Conservation (phyloP, 805 yeast species). For the Wickerhamiella galacta region DNA sequence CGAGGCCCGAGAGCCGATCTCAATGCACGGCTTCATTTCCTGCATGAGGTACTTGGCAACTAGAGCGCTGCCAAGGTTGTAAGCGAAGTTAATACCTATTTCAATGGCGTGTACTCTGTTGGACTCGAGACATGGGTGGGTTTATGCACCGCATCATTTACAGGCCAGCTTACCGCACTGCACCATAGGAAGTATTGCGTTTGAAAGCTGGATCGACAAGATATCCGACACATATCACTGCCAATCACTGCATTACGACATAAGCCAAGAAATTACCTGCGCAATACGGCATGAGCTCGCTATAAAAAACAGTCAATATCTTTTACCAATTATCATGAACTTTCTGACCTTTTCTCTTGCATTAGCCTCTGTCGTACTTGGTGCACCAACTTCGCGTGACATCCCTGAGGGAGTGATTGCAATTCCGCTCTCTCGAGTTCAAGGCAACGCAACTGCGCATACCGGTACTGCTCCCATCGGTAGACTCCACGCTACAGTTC, state of each 20-base stretch:
- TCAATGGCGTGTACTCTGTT: no score
- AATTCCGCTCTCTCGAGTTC: neutral
- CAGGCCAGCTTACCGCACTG: neutral
- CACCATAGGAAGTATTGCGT: neutral
- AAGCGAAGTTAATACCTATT: neutral
- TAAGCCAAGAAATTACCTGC: neutral
- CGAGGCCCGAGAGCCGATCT: no score
- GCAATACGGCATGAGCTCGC: neutral
- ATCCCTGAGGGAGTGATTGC: neutral
- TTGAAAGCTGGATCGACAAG: neutral
- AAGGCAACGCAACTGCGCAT: neutral
- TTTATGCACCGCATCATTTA: neutral
- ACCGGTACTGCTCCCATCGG: no score
- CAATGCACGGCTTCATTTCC: no score
- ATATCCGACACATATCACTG: no score
- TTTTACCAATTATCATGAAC: neutral
- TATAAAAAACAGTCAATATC: no score
- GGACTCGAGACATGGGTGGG: no score
- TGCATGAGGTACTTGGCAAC: neutral
- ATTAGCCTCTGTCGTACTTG: neutral
- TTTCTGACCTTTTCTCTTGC: neutral
- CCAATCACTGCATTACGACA: neutral
- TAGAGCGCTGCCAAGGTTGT: neutral
- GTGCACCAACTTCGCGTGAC: neutral
- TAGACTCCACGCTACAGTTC: slow-evolving; percentile 2